Evolutionary conservation across 345 rosid genomes (phyloP), one percentile per base, ranked within the genome.

Genomic region (Excoecaria agallocha): DNA sequence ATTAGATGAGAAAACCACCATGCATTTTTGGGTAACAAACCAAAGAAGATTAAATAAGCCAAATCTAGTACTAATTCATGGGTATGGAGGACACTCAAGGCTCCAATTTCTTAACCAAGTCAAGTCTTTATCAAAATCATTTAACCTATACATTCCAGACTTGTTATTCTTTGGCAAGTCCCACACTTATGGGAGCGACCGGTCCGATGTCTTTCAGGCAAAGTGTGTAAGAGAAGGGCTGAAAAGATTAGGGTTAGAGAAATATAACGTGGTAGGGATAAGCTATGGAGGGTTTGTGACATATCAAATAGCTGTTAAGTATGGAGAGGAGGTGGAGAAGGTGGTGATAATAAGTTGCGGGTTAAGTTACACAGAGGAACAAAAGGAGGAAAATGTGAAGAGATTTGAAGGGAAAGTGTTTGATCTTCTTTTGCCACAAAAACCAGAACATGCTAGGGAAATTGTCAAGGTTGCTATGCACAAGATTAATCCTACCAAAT

Each of bases 261-360:
- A 45, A 54, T 69, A 41, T 58, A 52, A 51, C 11, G 50, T 76
- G 52, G 69, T 38, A 3, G 79, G 79, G 41, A 38, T 62, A 5
- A 76, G 79, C 56, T 76, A 76, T 54, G 79, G 79, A 9, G 74
- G 79, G 3, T 70, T 45, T 25, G 79, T 76, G 62, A 73, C 70
- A 37, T 76, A 70, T 35, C 17, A 24, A 39, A 66, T 66, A 56
- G 77, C 66, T 2, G 65, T 15, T 1, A 41, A 15, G 41, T 35
- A 35, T 24, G 24, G 12, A 50, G 72, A 45, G 38, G 72, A 57
- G 67, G 72, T 75, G n/a, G 59, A 67, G 57, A 75, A 75, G 71
- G 66, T 68, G 66, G 73, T 75, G 59, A 75, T 75, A 6, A 15
- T 75, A 16, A 68, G 78, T 13, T 17, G 66, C 12, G 72, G 78